Percentiles rank a stretch among this genome's conserved stretches.
Evolutionary conservation across 768 basidiomycete genomes (phyloP).

Genomic region (Mycena belliarum): DNA sequence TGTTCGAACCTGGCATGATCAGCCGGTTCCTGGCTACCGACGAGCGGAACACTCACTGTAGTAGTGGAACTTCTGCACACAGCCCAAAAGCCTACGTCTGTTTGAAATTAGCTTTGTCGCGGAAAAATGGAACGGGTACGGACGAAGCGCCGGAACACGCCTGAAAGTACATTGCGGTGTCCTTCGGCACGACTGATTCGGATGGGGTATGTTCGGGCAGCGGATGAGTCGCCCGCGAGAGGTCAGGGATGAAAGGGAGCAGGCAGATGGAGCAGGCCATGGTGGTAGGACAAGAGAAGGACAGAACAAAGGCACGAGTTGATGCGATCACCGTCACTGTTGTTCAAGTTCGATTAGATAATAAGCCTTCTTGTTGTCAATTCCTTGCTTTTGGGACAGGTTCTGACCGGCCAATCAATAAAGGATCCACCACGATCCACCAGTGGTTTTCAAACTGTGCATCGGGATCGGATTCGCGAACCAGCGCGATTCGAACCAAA

Average conservation of each 20-base stretch:
- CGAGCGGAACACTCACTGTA: not conserved
- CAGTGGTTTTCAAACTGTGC: no score
- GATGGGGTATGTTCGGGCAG: constrained; percentile 16
- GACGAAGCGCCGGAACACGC: constrained; percentile 15
- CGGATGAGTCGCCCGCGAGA: constrained; percentile 7
- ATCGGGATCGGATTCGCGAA: no score
- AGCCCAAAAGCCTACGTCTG: not conserved
- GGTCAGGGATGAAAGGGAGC: constrained; percentile 27
- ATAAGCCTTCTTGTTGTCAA: no score
- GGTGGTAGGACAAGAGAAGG: not conserved
- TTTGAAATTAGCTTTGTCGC: not conserved
- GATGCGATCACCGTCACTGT: no score
- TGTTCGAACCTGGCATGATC: no score
- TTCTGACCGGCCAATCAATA: no score
- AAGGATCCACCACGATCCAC: no score
- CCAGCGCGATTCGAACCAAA: no score
- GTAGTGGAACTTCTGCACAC: not conserved
- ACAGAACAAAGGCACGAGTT: not conserved
- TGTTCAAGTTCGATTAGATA: no score
- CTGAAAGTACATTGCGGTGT: constrained; percentile 22
- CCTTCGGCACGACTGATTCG: constrained; percentile 17
- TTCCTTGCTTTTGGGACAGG: no score
- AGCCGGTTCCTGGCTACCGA: not conserved
- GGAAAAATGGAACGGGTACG: not conserved
- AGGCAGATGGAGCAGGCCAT: constrained; percentile 30